phyloP scores from a whole-genome alignment of 2,329 filamentous ascomycete genomes.

The Paramyrothecium sp. region DNA sequence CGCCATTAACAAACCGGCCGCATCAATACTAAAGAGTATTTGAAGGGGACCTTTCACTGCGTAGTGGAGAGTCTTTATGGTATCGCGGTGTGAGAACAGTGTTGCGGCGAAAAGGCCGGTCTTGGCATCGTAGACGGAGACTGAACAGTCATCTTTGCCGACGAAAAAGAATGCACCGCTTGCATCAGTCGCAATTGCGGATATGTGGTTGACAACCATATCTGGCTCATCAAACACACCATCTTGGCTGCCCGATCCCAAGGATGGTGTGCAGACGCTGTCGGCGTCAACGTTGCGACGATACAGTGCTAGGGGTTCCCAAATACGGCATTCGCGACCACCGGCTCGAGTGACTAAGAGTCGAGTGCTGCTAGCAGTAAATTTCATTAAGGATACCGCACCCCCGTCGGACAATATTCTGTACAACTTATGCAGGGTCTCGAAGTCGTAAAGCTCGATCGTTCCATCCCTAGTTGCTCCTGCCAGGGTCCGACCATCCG shows the following conservation, averaged over 20 bases:
- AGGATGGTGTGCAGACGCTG: background rate
- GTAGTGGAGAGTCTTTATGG: background rate
- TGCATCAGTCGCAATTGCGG: background rate
- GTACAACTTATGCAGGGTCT: background rate
- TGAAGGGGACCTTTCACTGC: background rate
- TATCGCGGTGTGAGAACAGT: background rate
- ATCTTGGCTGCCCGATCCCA: background rate
- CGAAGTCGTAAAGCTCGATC: background rate
- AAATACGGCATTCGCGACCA: background rate
- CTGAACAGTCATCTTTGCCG: background rate
- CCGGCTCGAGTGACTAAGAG: background rate
- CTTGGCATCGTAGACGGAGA: background rate
- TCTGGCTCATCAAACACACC: background rate
- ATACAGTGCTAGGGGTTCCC: background rate
- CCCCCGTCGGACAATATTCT: background rate
- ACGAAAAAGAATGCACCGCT: background rate
- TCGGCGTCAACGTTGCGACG: background rate
- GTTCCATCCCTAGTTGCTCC: background rate
- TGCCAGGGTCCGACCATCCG: background rate
- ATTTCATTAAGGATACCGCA: background rate
- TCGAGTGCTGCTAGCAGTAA: background rate
- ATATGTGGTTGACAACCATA: background rate
- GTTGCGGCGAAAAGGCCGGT: background rate
- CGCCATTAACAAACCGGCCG: background rate
- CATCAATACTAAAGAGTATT: background rate